Conservation (phyloP, 495 filamentous ascomycete species). For the Penicillium tannophilum region DNA sequence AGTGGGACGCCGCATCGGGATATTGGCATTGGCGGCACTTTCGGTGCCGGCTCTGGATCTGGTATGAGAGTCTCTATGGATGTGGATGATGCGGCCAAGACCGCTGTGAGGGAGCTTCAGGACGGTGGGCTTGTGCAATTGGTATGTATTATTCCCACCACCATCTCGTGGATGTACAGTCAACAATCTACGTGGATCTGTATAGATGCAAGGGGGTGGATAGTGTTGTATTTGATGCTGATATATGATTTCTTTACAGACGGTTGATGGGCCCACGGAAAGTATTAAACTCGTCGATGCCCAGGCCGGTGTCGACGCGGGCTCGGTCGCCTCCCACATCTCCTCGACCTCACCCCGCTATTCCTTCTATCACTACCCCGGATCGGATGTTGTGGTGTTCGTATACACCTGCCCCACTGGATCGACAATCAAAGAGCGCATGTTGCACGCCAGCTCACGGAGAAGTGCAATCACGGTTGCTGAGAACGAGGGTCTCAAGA, state of each 20-base stretch:
- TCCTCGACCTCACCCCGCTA: slow-evolving; percentile 84
- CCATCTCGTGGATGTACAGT: background rate
- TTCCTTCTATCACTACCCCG: slow-evolving; percentile 79
- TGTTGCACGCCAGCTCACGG: slow-evolving; percentile 90
- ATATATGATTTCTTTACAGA: slow-evolving; percentile 34
- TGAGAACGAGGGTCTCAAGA: slow-evolving; percentile 67
- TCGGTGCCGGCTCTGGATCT: slow-evolving; percentile 54
- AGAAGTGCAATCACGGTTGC: slow-evolving; percentile 69
- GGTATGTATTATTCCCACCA: slow-evolving; percentile 50
- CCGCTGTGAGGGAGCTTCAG: slow-evolving; percentile 61
- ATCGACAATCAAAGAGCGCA: slow-evolving; percentile 85
- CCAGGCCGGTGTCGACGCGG: slow-evolving; percentile 50
- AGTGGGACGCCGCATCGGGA: slow-evolving; percentile 65
- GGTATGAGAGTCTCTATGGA: slow-evolving; percentile 63
- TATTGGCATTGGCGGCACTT: slow-evolving; percentile 60
- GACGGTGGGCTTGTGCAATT: slow-evolving; percentile 74
- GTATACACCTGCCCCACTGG: slow-evolving; percentile 88
- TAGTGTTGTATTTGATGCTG: slow-evolving; percentile 25
- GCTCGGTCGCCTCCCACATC: slow-evolving; percentile 62
- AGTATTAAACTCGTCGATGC: slow-evolving; percentile 70
- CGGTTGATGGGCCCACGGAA: slow-evolving; percentile 71
- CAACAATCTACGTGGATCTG: slow-evolving; percentile 3
- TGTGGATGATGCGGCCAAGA: slow-evolving; percentile 67
- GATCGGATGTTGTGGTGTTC: slow-evolving; percentile 75
- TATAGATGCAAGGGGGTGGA: background rate